Evolutionary conservation across 768 basidiomycete genomes (phyloP), one percentile per base, ranked within the genome.

Genomic region (Termitomyces sp.): DNA sequence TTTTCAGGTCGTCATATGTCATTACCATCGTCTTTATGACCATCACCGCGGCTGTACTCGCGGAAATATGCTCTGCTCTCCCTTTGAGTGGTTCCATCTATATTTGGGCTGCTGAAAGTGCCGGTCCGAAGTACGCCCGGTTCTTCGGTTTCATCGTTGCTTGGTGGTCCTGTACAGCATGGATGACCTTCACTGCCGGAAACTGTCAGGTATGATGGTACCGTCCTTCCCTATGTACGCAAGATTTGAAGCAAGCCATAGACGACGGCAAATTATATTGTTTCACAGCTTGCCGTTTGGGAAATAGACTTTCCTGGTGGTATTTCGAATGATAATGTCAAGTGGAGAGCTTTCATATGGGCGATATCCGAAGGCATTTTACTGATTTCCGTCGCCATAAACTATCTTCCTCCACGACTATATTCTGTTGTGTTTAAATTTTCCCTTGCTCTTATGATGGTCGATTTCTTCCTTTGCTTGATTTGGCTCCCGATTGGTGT

Each of bases 401-500:
- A 96, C 70, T 90, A 92, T 67, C 77, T 95, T 7, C 92, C 92
- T 5, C 90, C 90, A 57, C 79, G 75, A 68, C 65, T 75, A 56
- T 96, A 92, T 69, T 88, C 91, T 1, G 67, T 70, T 14, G 74
- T 94, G 44, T 96, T 97, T 81, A 85, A 83, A 61, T 78, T 90
- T 61, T 86, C 90, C 0, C 74, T 92, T 43, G 78, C 67, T 14
- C 67, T 95, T 47, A 87, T 94, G 69, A 84, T 91, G 78, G 71
- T 94, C 50, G 94, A 96, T 74, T 94, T 94, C 71, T 76, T 93
- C 67, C 81, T 95, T 20, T 92, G 90, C 68, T 68, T 92, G 50
- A 90, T 94, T 63, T 96, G 94, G 94, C 81, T 97, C 39, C 94
- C 94, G 0, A 91, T 97, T 52, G 92, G 91, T 0, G 94, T 93